These are phyloP conservation scores for Candida cerambycidarum DNA, from an alignment of 805 yeast species.

Conservation along the genomic window DNA sequence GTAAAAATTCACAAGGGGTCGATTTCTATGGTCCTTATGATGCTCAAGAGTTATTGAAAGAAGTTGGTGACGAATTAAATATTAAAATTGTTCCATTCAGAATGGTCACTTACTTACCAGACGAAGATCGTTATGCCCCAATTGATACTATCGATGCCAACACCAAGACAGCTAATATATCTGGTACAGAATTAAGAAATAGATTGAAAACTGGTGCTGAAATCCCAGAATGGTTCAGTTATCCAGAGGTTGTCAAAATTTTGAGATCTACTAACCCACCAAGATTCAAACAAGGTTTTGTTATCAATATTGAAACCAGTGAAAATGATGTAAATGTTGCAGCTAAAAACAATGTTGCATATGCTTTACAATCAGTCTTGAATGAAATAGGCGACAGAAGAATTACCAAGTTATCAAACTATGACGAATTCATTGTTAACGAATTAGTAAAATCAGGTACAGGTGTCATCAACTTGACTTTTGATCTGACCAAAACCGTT, in stretches of 20 bases:
- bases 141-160: conserved; percentile 84
- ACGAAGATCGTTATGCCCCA: conserved; percentile 92
- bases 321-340: conserved; percentile 52
- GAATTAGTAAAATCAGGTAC: conserved; percentile 88
- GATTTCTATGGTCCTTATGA: conserved; percentile 97
- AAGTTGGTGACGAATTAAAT: conserved; percentile 65
- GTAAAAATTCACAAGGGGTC: conserved; percentile 79
- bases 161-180: conserved; percentile 78
- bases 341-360: conserved; percentile 52
- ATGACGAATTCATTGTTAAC: conserved; percentile 53
- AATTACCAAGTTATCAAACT: conserved; percentile 53
- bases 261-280: conserved; percentile 93
- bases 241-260: conserved; percentile 92
- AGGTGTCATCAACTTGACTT: conserved; percentile 60
- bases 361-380: conserved; percentile 85
- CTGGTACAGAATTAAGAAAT: conserved; percentile 93
- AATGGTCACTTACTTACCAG: conserved; percentile 95
- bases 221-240: conserved; percentile 96
- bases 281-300: conserved; percentile 85
- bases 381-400: conserved; percentile 86
- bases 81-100: conserved; percentile 94
- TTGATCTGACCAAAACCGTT: conserved; percentile 35
- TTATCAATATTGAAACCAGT: conserved; percentile 54
- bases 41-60: conserved; percentile 85
- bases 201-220: conserved; percentile 81